Percentiles rank a stretch among this genome's conserved stretches.
Conservation (phyloP, 2,329 filamentous ascomycete genomes). For the Claviceps sorghi region DNA sequence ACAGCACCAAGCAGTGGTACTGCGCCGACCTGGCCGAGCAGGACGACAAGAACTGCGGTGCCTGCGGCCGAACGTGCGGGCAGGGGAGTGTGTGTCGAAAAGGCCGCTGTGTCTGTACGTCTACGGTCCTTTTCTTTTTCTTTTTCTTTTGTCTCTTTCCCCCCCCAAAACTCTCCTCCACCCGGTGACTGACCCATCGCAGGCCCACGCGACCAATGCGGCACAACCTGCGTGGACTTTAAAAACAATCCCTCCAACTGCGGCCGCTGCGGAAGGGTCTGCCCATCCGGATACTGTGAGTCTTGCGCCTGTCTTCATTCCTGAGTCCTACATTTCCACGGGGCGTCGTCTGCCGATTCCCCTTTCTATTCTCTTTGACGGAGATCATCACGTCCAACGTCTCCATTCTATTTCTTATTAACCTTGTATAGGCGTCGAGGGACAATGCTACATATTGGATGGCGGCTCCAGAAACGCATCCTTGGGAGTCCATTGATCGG, state of each 20-base stretch:
- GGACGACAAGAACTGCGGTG: neutral
- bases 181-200: neutral
- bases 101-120: neutral
- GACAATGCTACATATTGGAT: neutral
- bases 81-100: neutral
- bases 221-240: neutral
- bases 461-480: neutral
- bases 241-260: slow-evolving; percentile 1
- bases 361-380: neutral
- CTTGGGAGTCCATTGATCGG: neutral
- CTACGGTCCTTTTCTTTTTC: neutral
- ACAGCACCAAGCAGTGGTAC: neutral
- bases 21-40: neutral
- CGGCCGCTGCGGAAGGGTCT: neutral
- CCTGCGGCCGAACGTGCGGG: neutral
- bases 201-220: neutral
- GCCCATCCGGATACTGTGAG: neutral
- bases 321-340: neutral
- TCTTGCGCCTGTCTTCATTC: neutral
- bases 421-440: neutral
- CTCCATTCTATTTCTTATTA: neutral
- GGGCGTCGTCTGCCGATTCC: neutral
- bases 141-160: neutral
- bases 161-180: neutral
- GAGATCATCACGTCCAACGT: no score